Conservation (phyloP, 176 grass and related monocot genomes). For the Cenchrus fungigraminus region DNA sequence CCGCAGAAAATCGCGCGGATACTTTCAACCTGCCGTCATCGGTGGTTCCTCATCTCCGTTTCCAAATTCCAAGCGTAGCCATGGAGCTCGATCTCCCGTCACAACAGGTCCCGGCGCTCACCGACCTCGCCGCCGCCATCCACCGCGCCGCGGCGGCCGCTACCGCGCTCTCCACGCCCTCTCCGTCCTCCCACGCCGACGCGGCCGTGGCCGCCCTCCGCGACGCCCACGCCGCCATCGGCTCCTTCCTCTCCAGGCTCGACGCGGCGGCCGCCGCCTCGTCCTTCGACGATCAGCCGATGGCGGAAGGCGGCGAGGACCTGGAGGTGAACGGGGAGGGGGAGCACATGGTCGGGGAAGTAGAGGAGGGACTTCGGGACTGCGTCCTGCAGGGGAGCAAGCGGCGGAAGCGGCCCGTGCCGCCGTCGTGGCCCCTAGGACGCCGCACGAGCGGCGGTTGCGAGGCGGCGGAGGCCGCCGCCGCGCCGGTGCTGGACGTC, state of each 20-base stretch:
- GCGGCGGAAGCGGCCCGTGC: slow-evolving; percentile 35
- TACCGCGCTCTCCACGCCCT: slow-evolving; percentile 6
- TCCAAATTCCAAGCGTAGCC: background rate
- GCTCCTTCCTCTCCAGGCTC: slow-evolving; percentile 42
- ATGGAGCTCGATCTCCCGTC: slow-evolving; percentile 37
- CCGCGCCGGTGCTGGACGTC: background rate
- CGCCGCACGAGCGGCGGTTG: background rate
- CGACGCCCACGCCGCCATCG: slow-evolving; percentile 40
- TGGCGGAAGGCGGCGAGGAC: slow-evolving; percentile 21
- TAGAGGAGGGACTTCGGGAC: slow-evolving; percentile 31
- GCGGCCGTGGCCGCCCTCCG: slow-evolving; percentile 30
- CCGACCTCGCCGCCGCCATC: slow-evolving; percentile 28
- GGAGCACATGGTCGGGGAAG: slow-evolving; percentile 32
- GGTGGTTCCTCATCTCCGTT: background rate
- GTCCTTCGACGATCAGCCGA: slow-evolving; percentile 28
- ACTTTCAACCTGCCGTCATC: background rate
- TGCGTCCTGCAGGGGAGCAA: slow-evolving; percentile 42
- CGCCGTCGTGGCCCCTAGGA: slow-evolving; percentile 44
- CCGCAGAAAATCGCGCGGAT: slow-evolving; percentile 1
- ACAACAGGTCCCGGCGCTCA: slow-evolving; percentile 3
- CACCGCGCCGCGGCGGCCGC: slow-evolving; percentile 31
- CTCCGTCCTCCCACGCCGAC: slow-evolving; percentile 39
- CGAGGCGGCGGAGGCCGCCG: background rate
- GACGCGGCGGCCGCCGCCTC: background rate
- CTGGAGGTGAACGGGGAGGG: background rate